These are phyloP conservation scores for Carallia brachiata DNA, from an alignment of 345 rosid species.

Conservation along the genomic window DNA sequence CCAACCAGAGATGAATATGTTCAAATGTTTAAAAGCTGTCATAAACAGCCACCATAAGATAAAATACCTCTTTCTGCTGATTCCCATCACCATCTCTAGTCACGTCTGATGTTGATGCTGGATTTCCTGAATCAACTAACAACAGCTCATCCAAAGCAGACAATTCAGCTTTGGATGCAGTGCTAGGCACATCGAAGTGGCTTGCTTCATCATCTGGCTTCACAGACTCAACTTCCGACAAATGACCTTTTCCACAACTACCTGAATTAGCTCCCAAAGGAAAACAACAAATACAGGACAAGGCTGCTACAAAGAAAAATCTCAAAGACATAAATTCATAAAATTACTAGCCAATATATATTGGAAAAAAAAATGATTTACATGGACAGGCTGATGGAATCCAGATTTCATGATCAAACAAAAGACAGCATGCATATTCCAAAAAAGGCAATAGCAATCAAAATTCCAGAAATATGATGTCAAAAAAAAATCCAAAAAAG, in stretches of 20 bases:
- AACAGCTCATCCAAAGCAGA: conserved; percentile 79
- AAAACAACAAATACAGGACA: neutral
- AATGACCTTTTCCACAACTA: conserved; percentile 30
- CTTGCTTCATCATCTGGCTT: conserved; percentile 38
- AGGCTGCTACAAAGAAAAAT: neutral
- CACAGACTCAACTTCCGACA: conserved; percentile 48
- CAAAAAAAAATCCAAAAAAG: no score
- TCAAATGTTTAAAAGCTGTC: conserved; percentile 1
- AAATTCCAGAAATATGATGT: no score
- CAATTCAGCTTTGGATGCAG: conserved; percentile 35
- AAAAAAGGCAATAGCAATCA: no score
- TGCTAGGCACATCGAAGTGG: conserved; percentile 25
- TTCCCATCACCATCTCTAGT: conserved; percentile 30
- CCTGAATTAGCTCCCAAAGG: conserved; percentile 11
- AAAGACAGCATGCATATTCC: no score
- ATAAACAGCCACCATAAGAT: conserved; percentile 7
- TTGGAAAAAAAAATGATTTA: no score
- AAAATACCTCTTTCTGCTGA: conserved; percentile 56
- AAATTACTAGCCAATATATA: no score
- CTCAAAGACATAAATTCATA: no score
- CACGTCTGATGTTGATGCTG: conserved; percentile 35
- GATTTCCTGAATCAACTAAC: conserved; percentile 47
- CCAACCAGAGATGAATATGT: neutral
- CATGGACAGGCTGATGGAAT: no score
- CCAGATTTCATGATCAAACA: no score